A percentile compares a stretch with the other conserved stretches of the same genome.
phyloP scores from a whole-genome alignment of 2,329 filamentous ascomycete species.

The Aspergillus aculeatinus region DNA sequence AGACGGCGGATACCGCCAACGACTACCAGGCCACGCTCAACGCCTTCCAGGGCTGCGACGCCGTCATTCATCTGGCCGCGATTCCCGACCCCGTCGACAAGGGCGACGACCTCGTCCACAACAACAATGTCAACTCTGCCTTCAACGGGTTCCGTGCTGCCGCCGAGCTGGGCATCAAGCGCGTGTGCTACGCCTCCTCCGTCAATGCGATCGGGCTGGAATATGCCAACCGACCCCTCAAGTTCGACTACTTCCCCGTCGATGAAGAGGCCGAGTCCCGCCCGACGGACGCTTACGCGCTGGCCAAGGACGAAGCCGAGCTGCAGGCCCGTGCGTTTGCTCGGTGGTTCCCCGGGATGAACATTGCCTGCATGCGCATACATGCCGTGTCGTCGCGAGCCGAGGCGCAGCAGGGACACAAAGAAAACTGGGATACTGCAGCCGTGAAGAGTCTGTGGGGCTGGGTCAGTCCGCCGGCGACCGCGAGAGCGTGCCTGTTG shows the following conservation, averaged over 20 bases:
- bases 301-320: constrained; percentile 40
- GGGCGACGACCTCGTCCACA: constrained; percentile 33
- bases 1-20: constrained; percentile 33
- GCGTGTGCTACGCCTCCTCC: constrained; percentile 38
- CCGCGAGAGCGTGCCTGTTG: constrained; percentile 37
- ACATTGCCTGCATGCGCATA: constrained; percentile 40
- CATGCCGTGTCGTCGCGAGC: constrained; percentile 35
- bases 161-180: constrained; percentile 35
- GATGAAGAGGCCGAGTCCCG: constrained; percentile 35
- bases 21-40: constrained; percentile 33
- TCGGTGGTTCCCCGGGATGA: constrained; percentile 40
- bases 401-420: constrained; percentile 34
- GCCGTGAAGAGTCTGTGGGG: constrained; percentile 40
- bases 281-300: constrained; percentile 38
- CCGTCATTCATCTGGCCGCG: constrained; percentile 41
- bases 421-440: constrained; percentile 33
- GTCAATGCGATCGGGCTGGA: constrained; percentile 43
- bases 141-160: constrained; percentile 44
- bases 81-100: constrained; percentile 39
- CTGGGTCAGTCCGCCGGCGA: constrained; percentile 37
- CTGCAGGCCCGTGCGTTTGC: constrained; percentile 34
- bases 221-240: constrained; percentile 35
- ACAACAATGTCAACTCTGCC: constrained; percentile 39
- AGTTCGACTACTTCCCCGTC: constrained; percentile 40
- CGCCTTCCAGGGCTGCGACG: constrained; percentile 38